These are phyloP conservation scores for Celoporthe dispersa DNA, from an alignment of 2,329 filamentous ascomycete species.

Conservation along the genomic window DNA sequence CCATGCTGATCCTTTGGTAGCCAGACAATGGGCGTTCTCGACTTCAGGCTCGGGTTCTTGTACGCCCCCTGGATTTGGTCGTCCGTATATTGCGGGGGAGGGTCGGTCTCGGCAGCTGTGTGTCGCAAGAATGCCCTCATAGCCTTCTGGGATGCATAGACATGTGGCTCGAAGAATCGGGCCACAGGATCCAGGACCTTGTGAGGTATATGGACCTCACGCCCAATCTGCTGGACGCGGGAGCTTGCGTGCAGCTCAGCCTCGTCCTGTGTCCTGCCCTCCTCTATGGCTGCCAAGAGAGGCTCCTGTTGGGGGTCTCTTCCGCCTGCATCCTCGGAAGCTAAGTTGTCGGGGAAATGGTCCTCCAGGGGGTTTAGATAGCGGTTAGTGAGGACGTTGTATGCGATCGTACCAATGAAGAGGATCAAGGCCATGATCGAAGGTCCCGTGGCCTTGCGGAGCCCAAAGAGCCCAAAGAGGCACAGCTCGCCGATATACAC, in stretches of 20 bases:
- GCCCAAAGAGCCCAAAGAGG: constrained; percentile 79
- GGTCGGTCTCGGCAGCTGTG: constrained; percentile 24
- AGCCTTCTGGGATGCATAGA: constrained; percentile 28
- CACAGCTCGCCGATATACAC: constrained; percentile 81
- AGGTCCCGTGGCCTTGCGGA: constrained; percentile 41
- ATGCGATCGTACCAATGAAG: constrained; percentile 22
- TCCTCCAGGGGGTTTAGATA: constrained; percentile 29
- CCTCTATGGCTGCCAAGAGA: constrained; percentile 23
- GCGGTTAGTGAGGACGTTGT: constrained; percentile 25
- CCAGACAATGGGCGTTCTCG: constrained; percentile 26
- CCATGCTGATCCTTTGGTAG: constrained; percentile 25
- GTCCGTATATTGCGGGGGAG: constrained; percentile 23
- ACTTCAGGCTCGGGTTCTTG: constrained; percentile 27
- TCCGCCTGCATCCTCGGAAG: background rate
- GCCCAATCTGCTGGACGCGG: constrained; percentile 24
- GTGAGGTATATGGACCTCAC: constrained; percentile 19
- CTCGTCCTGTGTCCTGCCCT: constrained; percentile 21
- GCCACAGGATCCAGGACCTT: constrained; percentile 24
- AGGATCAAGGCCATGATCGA: constrained; percentile 20
- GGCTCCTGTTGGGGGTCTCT: constrained; percentile 22
- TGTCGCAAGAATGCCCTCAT: constrained; percentile 25
- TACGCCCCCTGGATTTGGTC: constrained; percentile 25
- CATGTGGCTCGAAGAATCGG: constrained; percentile 25
- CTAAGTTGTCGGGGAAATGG: constrained; percentile 24
- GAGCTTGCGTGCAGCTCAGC: constrained; percentile 15